Conservation (phyloP, 768 basidiomycete species). For the Lanmaoa rubissima region DNA sequence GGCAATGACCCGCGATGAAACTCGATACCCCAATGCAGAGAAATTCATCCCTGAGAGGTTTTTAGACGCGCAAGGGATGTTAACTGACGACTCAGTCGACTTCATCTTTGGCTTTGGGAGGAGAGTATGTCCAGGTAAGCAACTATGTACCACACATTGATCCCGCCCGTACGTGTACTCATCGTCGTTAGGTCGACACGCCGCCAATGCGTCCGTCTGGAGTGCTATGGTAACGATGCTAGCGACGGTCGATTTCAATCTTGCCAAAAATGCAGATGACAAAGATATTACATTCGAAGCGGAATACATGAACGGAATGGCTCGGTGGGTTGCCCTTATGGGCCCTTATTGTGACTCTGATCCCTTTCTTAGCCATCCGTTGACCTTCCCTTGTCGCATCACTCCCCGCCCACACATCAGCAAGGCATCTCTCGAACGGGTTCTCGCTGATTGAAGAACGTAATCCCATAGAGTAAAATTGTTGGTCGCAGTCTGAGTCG, state of each 20-base stretch:
- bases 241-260: slow-evolving; percentile 19
- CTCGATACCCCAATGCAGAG: slow-evolving; percentile 16
- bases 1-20: slow-evolving; percentile 21
- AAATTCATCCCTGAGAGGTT: slow-evolving; percentile 16
- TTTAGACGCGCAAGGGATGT: slow-evolving; percentile 3
- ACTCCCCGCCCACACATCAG: slow-evolving; percentile 6
- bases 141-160: neutral
- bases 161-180: neutral
- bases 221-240: slow-evolving; percentile 18
- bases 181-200: slow-evolving; percentile 8
- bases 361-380: slow-evolving; percentile 1
- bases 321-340: slow-evolving; percentile 3
- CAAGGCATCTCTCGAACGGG: slow-evolving; percentile 6
- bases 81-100: slow-evolving; percentile 10
- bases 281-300: slow-evolving; percentile 5
- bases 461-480: neutral
- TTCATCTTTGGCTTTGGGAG: slow-evolving; percentile 19
- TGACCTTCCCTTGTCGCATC: slow-evolving; percentile 18
- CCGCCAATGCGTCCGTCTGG: slow-evolving; percentile 7
- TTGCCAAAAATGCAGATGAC: slow-evolving; percentile 8
- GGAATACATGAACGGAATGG: slow-evolving; percentile 1
- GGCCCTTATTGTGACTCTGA: neutral
- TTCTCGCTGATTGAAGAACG: neutral
- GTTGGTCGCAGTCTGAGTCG: neutral
- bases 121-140: slow-evolving; percentile 16